phyloP scores from a whole-genome alignment of 2,329 filamentous ascomycete species.

The Nigrograna mackinnonii region DNA sequence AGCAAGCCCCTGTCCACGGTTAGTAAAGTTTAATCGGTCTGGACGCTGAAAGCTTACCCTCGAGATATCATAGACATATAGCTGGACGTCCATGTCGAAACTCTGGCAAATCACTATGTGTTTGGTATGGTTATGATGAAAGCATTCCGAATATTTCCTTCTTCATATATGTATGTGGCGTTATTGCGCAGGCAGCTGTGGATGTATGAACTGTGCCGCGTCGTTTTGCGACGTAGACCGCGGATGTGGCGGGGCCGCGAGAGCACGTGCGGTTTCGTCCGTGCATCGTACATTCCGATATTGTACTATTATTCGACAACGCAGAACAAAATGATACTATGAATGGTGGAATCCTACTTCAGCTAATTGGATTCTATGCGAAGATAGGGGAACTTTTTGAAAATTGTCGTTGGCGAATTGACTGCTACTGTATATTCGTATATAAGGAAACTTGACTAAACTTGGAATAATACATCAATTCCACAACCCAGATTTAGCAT shows the following conservation, averaged over 20 bases:
- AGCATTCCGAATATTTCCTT: neutral
- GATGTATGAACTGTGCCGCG: conserved; percentile 1
- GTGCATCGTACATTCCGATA: neutral
- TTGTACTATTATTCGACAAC: too few relatives aligned
- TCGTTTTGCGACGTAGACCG: conserved; percentile 1
- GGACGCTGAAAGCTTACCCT: conserved; percentile 28
- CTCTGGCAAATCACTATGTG: too few relatives aligned
- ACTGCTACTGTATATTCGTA: too few relatives aligned
- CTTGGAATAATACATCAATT: too few relatives aligned
- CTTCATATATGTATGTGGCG: neutral
- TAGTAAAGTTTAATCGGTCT: neutral
- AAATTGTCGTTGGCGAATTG: too few relatives aligned
- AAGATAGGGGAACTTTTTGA: too few relatives aligned
- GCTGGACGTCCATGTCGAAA: conserved; percentile 51
- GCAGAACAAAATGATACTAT: too few relatives aligned
- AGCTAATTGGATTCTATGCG: too few relatives aligned
- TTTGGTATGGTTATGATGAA: neutral
- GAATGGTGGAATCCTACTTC: too few relatives aligned
- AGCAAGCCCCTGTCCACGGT: conserved; percentile 54
- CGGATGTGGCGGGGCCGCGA: conserved; percentile 8
- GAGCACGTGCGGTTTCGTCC: conserved; percentile 12
- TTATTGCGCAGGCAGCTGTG: conserved; percentile 2
- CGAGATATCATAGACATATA: conserved; percentile 58
- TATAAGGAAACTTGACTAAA: too few relatives aligned
- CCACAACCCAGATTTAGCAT: too few relatives aligned